Base-by-base conservation (phyloP, 805 yeast species). In the Wickerhamomyces queroliae region DNA sequence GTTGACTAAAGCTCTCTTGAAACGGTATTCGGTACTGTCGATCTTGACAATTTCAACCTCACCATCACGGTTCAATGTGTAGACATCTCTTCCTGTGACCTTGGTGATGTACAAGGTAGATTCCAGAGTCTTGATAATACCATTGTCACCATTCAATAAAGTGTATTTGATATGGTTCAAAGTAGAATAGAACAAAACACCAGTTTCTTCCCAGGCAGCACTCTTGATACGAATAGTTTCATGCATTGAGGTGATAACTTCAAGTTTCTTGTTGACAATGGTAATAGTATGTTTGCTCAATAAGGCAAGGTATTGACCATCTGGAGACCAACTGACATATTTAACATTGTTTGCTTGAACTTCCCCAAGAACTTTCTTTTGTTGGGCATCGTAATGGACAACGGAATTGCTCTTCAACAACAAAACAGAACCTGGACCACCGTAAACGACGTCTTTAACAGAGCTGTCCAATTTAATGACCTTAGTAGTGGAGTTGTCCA, bases 21-120 rank as follows among this genome's bases (percentile, higher is more conserved):
- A 93, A 55, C 97, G 77, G 68, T 86, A 93, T 67, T 93, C 99
- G 25, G 98, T 91, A 30, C 98, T 96, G 60, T 93, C 99, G 50
- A 95, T 88, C 23, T 70, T 60, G 40, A 89, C 61, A 33, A 76
- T 74, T 58, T 87, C 90, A 40, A 88, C 90, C 54, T 80, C 80
- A 42, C 97, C 97, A 17, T 72, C 75, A 60, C 99, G 81, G 62
- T 77, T 84, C 57, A 93, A 74, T 50, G 95, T 83, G 64, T 76
- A 88, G 27, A 90, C 84, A 40, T 74, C 74, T 46, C 75, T 72
- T 25, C 87, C 90, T 41, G 72, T 59, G 32, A 84, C 91, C 58
- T 73, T 79, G 30, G 81, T 74, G 44, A 91, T 76, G 63, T 93
- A 93, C 50, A 90, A 64, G 11, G 98, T 90, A 56, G 84, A 84